Base-by-base conservation (phyloP, 495 filamentous ascomycete species). In the Tuber borchii region DNA sequence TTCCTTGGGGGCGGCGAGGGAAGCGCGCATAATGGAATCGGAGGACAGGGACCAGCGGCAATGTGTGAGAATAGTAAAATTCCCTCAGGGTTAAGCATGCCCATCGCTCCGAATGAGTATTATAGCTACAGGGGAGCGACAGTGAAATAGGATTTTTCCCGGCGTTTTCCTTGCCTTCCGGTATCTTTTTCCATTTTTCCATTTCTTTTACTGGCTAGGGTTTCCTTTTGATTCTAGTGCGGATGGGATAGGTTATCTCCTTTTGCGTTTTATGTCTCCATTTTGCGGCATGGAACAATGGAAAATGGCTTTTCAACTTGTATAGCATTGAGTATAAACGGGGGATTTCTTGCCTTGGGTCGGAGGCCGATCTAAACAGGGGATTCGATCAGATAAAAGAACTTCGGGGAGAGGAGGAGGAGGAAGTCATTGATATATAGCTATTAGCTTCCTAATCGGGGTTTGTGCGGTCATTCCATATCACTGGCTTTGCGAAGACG, bases 1-100 rank as follows among this genome's bases (percentile, higher is more conserved):
- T 83, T 37, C 74, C 77, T 17, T 79, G n/a, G 82, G 82, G 78
- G 78, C 40, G 75, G 80, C 42, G 81, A 78, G 12, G 70, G 80
- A 61, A 75, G 77, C 71, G 77, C 81, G 0, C 80, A 82, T 68
- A 71, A 45, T 26, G 80, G 80, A 1, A 82, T 82, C 70, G 80
- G 80, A 9, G 75, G 80, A 14, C 74, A 82, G 37, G 81, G 80
- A 39, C 77, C 80, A 3, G 79, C 82, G n/a, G 75, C 75, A 65
- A 65, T 65, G 56, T 3, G 56, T 2, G 56, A 14, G 26, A 65
- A 34, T 17, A 34, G 14, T 17, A 65, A 26, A 34, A 65, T 26
- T 26, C 56, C 56, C 26, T 65, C 56, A 26, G 74, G 76, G 37
- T 46, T 79, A n/a, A 77, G 78, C 44, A 79, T 79, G 78, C 78